phyloP scores from a whole-genome alignment of 495 filamentous ascomycete species.

The Penicillium pulvis region DNA sequence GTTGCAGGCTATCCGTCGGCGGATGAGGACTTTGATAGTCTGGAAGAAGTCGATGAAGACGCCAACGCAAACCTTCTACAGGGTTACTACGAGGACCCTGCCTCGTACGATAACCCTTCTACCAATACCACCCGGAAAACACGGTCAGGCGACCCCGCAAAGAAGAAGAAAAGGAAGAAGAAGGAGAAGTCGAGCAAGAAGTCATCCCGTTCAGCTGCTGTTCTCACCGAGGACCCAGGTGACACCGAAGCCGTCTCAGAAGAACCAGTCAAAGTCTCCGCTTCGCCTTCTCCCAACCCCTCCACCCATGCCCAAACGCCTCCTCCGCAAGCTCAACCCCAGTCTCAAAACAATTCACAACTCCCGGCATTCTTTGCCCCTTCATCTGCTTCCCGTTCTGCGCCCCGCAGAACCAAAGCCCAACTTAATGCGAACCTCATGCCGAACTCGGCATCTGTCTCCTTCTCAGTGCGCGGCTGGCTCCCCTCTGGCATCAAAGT shows the following conservation, averaged over 20 bases:
- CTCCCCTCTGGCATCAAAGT: conserved; percentile 91
- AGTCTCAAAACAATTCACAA: conserved; percentile 10
- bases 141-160: conserved; percentile 29
- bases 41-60: conserved; percentile 43
- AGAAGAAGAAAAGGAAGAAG: conserved; percentile 48
- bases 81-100: conserved; percentile 58
- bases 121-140: conserved; percentile 24
- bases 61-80: conserved; percentile 47
- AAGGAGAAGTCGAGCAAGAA: conserved; percentile 47
- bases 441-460: conserved; percentile 84
- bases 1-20: conserved; percentile 63
- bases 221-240: conserved; percentile 34
- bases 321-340: conserved; percentile 14
- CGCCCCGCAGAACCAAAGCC: conserved; percentile 47
- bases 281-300: conserved; percentile 23
- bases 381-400: conserved; percentile 34
- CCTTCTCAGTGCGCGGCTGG: conserved; percentile 94
- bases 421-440: conserved; percentile 81
- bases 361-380: conserved; percentile 31
- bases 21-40: conserved; percentile 58
- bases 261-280: conserved; percentile 15
- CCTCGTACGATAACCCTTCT: conserved; percentile 39
- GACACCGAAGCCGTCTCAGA: conserved; percentile 17
- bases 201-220: conserved; percentile 27
- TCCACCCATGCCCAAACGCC: conserved; percentile 34